Evolutionary conservation across 805 yeast genomes (phyloP), one percentile per base, ranked within the genome.

Genomic region (Kregervanrija pseudodelftensis): DNA sequence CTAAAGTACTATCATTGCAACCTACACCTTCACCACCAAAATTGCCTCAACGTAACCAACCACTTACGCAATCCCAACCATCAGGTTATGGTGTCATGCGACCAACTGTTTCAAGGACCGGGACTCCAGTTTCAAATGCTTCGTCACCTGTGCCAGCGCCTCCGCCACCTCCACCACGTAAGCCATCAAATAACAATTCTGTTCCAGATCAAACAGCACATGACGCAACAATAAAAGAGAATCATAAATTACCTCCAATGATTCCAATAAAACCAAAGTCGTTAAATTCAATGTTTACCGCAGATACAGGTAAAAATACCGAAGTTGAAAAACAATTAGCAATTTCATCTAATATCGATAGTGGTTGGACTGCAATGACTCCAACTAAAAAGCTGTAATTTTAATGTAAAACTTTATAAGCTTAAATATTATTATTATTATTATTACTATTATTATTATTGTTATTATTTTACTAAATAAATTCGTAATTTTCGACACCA

Each of bases 91-190:
- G 52, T 12, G 64, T 58, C 10, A 61, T 61, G 66, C 47, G 51
- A 30, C 66, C 66, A 28, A 61, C 63, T 2, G 47, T 57, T 30
- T 60, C 66, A 7, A 48, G 60, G 8, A 54, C 60, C 2, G 54
- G 56, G 12, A 58, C 63, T 3, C 61, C 64, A 16, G 65, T 40
- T 67, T 53, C 36, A 72, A 59, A 10, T 70, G 13, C 42, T 3
- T 31, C 53, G 10, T 28, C 51, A 8, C 22, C 46, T 8, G 36
- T 41, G 5, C 45, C 49, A 12, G 36, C 43, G 7, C 55, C 58
- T 8, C 66, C 66, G 2, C 63, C 62, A 1, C 61, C 60, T 3
- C 64, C 65, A 2, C 64, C 61, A 8, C 58, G 63, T 5, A 51
- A 56, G 39, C 49, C 46, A 43, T 42, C 39, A 12, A 28, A 40